Evolutionary conservation across 352 stramenopile genomes (phyloP).

Genomic region (Phytophthora megakarya): DNA sequence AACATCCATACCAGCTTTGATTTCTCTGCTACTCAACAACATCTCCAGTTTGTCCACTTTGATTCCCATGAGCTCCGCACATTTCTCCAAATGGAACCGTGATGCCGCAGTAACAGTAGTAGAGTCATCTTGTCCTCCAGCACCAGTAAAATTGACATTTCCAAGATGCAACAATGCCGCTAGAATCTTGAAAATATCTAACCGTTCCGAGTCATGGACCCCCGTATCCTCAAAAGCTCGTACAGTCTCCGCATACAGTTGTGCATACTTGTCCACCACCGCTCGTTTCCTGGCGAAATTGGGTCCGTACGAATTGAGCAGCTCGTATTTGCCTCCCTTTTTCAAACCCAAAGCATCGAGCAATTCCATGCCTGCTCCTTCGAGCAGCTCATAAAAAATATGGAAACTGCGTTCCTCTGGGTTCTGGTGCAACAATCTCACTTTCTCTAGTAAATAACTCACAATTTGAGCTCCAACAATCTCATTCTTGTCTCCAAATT

Average conservation of each 20-base stretch:
- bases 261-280: conserved; percentile 55
- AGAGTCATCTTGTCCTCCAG: conserved; percentile 46
- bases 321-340: conserved; percentile 76
- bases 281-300: conserved; percentile 35
- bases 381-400: conserved; percentile 96
- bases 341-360: conserved; percentile 68
- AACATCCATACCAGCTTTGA: conserved; percentile 92
- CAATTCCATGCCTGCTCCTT: conserved; percentile 69
- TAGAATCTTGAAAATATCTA: conserved; percentile 73
- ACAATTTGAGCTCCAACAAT: conserved; percentile 94
- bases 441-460: conserved; percentile 98
- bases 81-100: conserved; percentile 68
- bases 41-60: conserved; percentile 77
- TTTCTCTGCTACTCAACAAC: conserved; percentile 88
- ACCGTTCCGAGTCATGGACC: conserved; percentile 50
- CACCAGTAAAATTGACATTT: conserved; percentile 90
- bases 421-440: conserved; percentile 94
- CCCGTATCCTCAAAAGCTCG: conserved; percentile 82
- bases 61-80: conserved; percentile 90
- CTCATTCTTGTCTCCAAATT: conserved; percentile 80
- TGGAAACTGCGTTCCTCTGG: conserved; percentile 94
- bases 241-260: conserved; percentile 67
- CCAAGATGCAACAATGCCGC: conserved; percentile 95
- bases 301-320: conserved; percentile 88
- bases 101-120: conserved; percentile 48